Evolutionary conservation across 2,329 filamentous ascomycete species (phyloP), one percentile per base, ranked within the genome.

Genomic region (Penicillium corylophilum): DNA sequence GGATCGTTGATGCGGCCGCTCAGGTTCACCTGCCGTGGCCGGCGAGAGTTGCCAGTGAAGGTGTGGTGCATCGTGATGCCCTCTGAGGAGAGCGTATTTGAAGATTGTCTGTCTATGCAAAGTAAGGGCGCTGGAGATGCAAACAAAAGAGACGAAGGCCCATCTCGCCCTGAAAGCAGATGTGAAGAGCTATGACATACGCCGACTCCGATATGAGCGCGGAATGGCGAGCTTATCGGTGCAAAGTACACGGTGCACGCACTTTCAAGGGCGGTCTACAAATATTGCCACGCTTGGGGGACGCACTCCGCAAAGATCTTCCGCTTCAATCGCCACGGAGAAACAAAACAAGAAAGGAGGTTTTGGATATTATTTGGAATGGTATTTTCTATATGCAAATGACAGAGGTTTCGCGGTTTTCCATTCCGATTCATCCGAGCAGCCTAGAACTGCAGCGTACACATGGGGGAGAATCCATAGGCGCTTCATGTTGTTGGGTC

Each of bases 21-120:
- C 55, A 99, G 86, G 74, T 97, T 96, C 69, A 97, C 90, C 71
- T 96, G 92, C 60, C 94, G 87, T 55, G 88, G 87, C 61, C 89
- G 88, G 66, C 90, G 86, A 64, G 90, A 89, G 73, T 77, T 89
- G 63, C 94, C 94, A 22, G 89, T 94, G 76, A 99, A 99, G 48
- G 88, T 91, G 55, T 88, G 86, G 75, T 94, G 95, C 93, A 96
- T 96, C 62, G 67, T 54, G 46, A 48, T 51, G 47, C 46, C 51
- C 49, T 44, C 49, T 44, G 42, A 39, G 33, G 45, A 43, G 51
- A 48, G 29, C 39, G 39, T 24, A 44, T 44, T 48, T 41, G 46
- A 46, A 15, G 36, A 39, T 28, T 44, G 13, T 31, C 33, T 46
- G 26, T 52, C 39, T 48, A 51, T 48, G 46, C 38, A 41, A 44